Base-by-base conservation (phyloP, 805 yeast species). In the Yarrowia osloensis region DNA sequence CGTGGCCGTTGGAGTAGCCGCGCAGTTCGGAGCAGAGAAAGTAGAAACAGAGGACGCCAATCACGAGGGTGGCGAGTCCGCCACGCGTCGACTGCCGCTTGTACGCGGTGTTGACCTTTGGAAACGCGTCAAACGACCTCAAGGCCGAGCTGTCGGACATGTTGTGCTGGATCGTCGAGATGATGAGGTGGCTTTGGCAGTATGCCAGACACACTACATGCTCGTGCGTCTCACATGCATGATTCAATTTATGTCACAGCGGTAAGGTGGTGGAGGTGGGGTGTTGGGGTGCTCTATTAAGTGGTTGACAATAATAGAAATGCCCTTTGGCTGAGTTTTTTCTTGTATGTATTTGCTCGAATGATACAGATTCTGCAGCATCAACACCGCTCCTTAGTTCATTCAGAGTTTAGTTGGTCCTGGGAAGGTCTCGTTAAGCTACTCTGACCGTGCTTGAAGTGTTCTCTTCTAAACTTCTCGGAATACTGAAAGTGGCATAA, bases 21-120 rank as follows among this genome's bases (percentile, higher is more conserved):
- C 98, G 97, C 31, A 92, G 77, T 74, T 93, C 96, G 15, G 90
- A 85, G 90, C 96, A 94, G 6, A 90, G 76, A 40, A 93, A 79
- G 73, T 91, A 85, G 17, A 91, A 72, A 19, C 89, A 83, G 68
- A 84, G 81, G 28, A 88, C 70, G n/a, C 83, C 80, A 17, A 92
- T 86, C 57, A 88, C 49, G 4, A 91, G 71, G 0, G 97, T 87
- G 17, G 92, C 85, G 19, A 85, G 74, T 4, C 95, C 93, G 39
- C 97, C 97, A 69, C 95, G 81, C 31, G 84, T 78, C 1, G 96
- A 88, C 70, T 91, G 80, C 57, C 89, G 88, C 54, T 88, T 83
- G 73, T 91, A 92, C 28, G 85, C 79, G n/a, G 86, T 82, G 22
- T 87, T 84, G 22, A 88, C 85, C 74, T 89, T 89, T 4, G 94